Evolutionary conservation across 768 basidiomycete species (phyloP).

Genomic region (Lactarius hatsudake): DNA sequence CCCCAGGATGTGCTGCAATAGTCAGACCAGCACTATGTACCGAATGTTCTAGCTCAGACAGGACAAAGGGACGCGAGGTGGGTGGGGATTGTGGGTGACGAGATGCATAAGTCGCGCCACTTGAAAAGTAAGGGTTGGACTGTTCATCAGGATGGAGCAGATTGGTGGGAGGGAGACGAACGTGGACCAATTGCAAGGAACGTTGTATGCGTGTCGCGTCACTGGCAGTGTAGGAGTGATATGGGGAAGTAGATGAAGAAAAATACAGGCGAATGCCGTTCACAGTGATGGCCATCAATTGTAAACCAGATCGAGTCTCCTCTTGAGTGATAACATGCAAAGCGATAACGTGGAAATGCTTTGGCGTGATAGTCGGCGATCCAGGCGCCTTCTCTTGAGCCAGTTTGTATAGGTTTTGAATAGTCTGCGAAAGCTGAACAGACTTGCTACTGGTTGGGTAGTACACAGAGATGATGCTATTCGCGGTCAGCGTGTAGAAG

Average conservation of each 20-base stretch:
- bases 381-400: slow-evolving; percentile 82
- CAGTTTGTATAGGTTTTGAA: slow-evolving; percentile 70
- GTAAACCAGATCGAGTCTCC: slow-evolving; percentile 68
- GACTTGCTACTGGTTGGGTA: slow-evolving; percentile 59
- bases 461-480: slow-evolving; percentile 65
- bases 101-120: slow-evolving; percentile 46
- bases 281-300: slow-evolving; percentile 76
- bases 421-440: slow-evolving; percentile 67
- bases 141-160: slow-evolving; percentile 76
- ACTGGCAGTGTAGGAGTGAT: slow-evolving; percentile 48
- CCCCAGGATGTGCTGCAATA: slow-evolving; percentile 70
- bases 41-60: slow-evolving; percentile 57
- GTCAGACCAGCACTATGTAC: slow-evolving; percentile 67
- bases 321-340: slow-evolving; percentile 65
- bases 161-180: slow-evolving; percentile 74
- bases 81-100: slow-evolving; percentile 44
- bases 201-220: slow-evolving; percentile 35
- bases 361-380: slow-evolving; percentile 65
- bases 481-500: slow-evolving; percentile 74
- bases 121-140: slow-evolving; percentile 47
- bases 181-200: slow-evolving; percentile 67
- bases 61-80: slow-evolving; percentile 54
- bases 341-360: slow-evolving; percentile 65
- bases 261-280: slow-evolving; percentile 89
- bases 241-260: slow-evolving; percentile 48